Evolutionary conservation across 495 filamentous ascomycete species (phyloP), one percentile per base, ranked within the genome.

Genomic region (Platismatia glauca): DNA sequence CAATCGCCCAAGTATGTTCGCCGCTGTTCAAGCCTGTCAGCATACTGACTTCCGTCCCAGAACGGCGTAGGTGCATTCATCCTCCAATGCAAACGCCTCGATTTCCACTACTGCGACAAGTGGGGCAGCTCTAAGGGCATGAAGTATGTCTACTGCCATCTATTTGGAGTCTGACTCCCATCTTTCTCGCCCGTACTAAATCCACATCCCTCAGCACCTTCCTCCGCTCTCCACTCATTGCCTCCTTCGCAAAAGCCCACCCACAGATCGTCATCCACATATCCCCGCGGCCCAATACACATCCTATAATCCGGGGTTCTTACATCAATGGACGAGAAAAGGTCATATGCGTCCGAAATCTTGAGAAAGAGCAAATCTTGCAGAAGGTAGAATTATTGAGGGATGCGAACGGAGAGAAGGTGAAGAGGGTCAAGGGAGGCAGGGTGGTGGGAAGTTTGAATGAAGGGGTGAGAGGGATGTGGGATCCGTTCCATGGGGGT

Each of bases 1-100:
- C 86, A n/a, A 77, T 78, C 65, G 76, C 80, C 72, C 83, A 84
- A 73, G 86, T 88, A 79, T 48, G 76, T 65, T 22, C 6, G 29
- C n/a, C 16, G 27, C 56, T n/a, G 7, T 53, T 16, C 4, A 20
- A 44, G 15, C 15, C 29, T 16, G 18, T 34, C 33, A 60, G 41
- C 29, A 1, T 4, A 59, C 55, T 69, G 52, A 69, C 38, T 35
- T 22, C 12, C 41, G 48, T 67, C 27, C 15, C 67, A 96, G 90
- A 98, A 98, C 76, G 94, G 94, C 79, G 84, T 96, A 67, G 94
- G 91, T 62, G 90, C 93, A 67, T 98, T 97, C 78, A 89, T 98
- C 74, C 82, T 96, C 63, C 92, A 96, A 84, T 98, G 94, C 83
- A 95, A 89, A 76, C 87, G 87, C 65, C 81, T 98, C 72, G 89